phyloP scores from a whole-genome alignment of 2,329 filamentous ascomycete genomes.

The Ophiostoma ips region DNA sequence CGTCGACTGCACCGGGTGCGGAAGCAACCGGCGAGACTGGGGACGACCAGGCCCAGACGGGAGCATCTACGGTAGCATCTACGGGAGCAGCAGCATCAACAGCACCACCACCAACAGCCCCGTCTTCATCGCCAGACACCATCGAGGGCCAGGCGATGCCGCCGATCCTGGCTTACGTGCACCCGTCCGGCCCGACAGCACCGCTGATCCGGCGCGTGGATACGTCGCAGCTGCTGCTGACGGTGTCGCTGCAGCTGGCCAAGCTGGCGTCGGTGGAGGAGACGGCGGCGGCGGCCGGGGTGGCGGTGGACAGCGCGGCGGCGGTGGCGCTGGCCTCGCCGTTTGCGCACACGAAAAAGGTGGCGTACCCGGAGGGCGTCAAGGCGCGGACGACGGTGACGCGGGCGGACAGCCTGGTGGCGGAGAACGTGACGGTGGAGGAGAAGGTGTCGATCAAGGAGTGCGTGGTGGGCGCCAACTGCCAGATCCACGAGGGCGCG shows the following conservation, averaged over 20 bases:
- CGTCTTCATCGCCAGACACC: constrained; percentile 1
- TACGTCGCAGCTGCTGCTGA: constrained; percentile 66
- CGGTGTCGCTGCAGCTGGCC: constrained; percentile 71
- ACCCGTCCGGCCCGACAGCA: constrained; percentile 40
- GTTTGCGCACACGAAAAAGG: constrained; percentile 64
- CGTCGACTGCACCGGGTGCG: background rate
- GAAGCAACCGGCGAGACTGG: background rate
- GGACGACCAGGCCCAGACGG: background rate
- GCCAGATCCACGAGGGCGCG: constrained; percentile 73
- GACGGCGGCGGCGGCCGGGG: constrained; percentile 38
- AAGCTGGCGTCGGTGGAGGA: constrained; percentile 64
- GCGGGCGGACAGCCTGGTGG: constrained; percentile 67
- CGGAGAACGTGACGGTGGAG: constrained; percentile 77
- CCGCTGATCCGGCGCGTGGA: constrained; percentile 79
- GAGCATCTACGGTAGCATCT: no score
- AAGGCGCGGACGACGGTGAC: constrained; percentile 72
- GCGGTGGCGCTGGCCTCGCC: constrained; percentile 43
- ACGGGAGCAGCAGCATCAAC: no score
- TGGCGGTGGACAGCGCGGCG: constrained; percentile 69
- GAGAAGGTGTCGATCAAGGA: constrained; percentile 90
- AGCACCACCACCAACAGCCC: no score
- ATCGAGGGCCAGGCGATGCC: constrained; percentile 34
- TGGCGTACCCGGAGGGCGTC: constrained; percentile 72
- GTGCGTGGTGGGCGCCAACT: constrained; percentile 74
- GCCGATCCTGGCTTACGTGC: constrained; percentile 69